phyloP scores from a whole-genome alignment of 768 basidiomycete genomes.

The Mycena vitilis region DNA sequence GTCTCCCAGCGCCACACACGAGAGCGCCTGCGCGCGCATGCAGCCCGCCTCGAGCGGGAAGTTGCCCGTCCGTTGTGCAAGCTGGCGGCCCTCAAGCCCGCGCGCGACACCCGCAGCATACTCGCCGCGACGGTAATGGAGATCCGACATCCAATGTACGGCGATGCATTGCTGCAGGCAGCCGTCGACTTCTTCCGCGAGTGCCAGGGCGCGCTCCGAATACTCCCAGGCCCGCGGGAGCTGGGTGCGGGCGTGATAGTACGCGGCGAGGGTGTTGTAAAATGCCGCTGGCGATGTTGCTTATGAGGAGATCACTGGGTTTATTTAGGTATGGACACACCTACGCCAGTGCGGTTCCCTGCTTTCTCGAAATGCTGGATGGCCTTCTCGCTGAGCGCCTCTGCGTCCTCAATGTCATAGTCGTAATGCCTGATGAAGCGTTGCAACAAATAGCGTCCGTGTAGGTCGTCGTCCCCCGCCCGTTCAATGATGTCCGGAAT shows the following conservation, averaged over 20 bases:
- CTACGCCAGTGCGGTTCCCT: neutral
- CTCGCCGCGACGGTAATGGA: neutral
- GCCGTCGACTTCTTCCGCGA: neutral
- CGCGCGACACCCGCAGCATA: neutral
- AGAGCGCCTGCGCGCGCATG: conserved; percentile 3
- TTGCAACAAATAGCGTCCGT: neutral
- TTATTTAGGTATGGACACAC: neutral
- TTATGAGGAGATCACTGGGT: neutral
- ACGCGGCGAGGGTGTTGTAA: neutral
- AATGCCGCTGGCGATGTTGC: neutral
- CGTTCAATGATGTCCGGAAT: neutral
- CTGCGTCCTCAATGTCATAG: neutral
- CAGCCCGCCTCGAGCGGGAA: neutral
- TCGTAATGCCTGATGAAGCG: neutral
- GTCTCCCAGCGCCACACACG: neutral
- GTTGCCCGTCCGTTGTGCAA: neutral
- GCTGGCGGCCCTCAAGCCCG: neutral
- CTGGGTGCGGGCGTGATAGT: neutral
- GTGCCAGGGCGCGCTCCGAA: neutral
- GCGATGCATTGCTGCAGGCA: neutral
- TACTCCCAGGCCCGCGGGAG: neutral
- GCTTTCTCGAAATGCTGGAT: neutral
- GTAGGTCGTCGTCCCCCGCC: neutral
- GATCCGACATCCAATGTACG: neutral
- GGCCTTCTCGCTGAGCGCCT: neutral